These are phyloP conservation scores for Achlya hypogyna DNA, from an alignment of 352 stramenopile genomes.

Conservation along the genomic window DNA sequence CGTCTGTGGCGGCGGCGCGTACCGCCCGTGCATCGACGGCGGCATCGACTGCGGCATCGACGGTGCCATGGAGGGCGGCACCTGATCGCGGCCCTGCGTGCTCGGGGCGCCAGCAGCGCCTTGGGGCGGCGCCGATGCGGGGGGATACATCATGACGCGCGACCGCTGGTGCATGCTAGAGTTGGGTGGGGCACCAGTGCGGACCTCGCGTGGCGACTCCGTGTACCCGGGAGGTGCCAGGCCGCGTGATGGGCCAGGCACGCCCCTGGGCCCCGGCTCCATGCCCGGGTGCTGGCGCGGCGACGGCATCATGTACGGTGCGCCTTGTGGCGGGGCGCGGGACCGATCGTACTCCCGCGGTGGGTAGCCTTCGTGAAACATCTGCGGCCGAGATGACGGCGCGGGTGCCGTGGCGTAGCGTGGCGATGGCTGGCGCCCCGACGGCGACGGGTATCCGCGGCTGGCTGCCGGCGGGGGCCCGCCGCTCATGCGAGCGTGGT, in stretches of 20 bases:
- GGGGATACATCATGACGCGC: not conserved
- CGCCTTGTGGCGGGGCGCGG: too few species aligned
- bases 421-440: not conserved
- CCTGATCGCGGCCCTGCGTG: too few species aligned
- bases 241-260: not conserved
- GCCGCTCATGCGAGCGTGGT: not conserved
- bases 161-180: not conserved
- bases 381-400: not conserved
- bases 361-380: not conserved
- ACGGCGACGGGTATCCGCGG: not conserved
- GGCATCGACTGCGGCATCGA: not conserved
- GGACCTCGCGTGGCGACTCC: not conserved
- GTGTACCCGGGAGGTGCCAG: not conserved
- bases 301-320: not conserved
- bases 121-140: not conserved
- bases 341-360: not conserved
- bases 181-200: not conserved
- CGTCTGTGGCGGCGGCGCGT: not conserved
- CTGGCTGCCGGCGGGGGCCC: not conserved
- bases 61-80: not conserved
- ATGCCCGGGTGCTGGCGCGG: not conserved
- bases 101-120: not conserved
- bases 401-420: not conserved
- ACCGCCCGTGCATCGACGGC: not conserved
- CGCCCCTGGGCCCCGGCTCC: not conserved